Base-by-base conservation (phyloP, 768 basidiomycete genomes). In the Leccinum barrowsii region DNA sequence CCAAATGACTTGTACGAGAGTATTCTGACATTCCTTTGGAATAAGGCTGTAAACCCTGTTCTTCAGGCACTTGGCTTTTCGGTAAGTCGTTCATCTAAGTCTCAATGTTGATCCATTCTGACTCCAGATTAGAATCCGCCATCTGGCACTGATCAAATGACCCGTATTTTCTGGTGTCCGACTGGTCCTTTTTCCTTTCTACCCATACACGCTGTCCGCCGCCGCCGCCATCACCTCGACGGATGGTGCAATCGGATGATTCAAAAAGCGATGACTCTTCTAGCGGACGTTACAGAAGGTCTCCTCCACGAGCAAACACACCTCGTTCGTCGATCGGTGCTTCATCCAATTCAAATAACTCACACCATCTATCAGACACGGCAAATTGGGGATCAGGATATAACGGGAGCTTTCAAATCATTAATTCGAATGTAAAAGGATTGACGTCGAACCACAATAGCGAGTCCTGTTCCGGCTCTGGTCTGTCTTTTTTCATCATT, bases 371-470 rank as follows among this genome's bases (percentile, higher is more conserved):
- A 11, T 40, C 32, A 8, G 60, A 50, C 17, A 21, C 30, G 1
- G 24, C 42, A 17, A 54, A 52, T 13, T 40, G 11, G 19, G 15
- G 50, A 21, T 1, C 1, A 17, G 8, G n/a, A 6, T 1, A 1
- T 24, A 11, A 12, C 17, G 32, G 10, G n/a, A 10, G 40, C 4
- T 17, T 5, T 5, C 11, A 35, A 0, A 15, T 63, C 10, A 32
- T 0, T 0, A 7, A 2, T 24, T 60, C 61, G 1, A 50, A 2
- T 4, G 51, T 35, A 5, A 32, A 52, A 0, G 65, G 61, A 17
- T 0, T 52, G 19, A 66, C 64, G 8, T 1, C 63, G 44, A 60
- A 65, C 35, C 53, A 30, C 28, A 52, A 52, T 15, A 59, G 57
- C 19, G 10, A 0, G 11, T 11, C 50, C 3, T 59, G 59, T 7